Percentiles rank a stretch among this genome's conserved stretches.
phyloP scores from a whole-genome alignment of 2,329 filamentous ascomycete genomes.

The Diplodia scrobiculata region DNA sequence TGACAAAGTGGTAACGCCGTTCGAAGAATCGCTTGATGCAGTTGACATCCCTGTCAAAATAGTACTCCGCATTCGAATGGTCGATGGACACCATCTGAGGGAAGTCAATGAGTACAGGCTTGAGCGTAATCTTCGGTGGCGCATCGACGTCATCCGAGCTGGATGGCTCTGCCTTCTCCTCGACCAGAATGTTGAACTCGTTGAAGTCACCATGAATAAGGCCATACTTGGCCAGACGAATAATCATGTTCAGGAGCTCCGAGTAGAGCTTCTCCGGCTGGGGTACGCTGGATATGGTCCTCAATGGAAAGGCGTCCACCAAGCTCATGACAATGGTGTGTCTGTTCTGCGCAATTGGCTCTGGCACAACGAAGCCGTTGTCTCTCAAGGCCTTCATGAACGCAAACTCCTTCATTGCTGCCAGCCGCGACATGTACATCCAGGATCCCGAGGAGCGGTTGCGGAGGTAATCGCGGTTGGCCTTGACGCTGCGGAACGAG shows the following conservation, averaged over 20 bases:
- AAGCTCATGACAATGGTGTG: constrained; percentile 97
- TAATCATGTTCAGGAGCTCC: constrained; percentile 84
- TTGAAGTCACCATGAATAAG: constrained; percentile 98
- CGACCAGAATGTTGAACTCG: constrained; percentile 96
- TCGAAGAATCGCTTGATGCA: constrained; percentile 96
- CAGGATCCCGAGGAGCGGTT: constrained; percentile 80
- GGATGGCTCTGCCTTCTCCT: constrained; percentile 59
- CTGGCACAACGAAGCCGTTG: constrained; percentile 86
- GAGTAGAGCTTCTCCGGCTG: constrained; percentile 84
- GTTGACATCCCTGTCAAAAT: constrained; percentile 93
- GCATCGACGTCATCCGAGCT: constrained; percentile 13
- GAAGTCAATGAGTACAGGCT: constrained; percentile 92
- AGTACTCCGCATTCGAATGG: constrained; percentile 90
- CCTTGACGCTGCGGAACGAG: constrained; percentile 93
- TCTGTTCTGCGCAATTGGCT: constrained; percentile 82
- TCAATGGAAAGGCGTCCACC: constrained; percentile 86
- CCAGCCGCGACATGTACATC: constrained; percentile 96
- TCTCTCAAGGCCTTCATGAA: constrained; percentile 87
- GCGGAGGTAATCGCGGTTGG: constrained; percentile 91
- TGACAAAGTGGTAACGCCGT: constrained; percentile 82
- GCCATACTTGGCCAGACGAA: constrained; percentile 79
- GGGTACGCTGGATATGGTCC: constrained; percentile 81
- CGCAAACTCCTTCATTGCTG: constrained; percentile 89
- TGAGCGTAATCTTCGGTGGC: constrained; percentile 56
- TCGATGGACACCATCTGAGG: constrained; percentile 98